Base-by-base conservation (phyloP, 78 protist species). In the Andalucia godoyi region DNA sequence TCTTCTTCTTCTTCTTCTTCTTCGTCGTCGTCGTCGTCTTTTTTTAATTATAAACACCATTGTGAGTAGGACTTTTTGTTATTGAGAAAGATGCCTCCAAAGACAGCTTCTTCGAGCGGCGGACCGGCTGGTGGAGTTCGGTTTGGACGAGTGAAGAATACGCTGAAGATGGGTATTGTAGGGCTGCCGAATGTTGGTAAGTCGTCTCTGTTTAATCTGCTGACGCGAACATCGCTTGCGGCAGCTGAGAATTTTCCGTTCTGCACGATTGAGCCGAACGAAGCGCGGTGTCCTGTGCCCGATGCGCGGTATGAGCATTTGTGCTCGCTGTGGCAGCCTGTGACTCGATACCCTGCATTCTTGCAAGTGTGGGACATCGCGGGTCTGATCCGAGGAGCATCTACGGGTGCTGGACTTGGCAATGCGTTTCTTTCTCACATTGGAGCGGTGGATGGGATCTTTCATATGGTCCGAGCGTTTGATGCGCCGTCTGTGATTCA, bases 171-270 rank as follows among this genome's bases (percentile, higher is more conserved):
- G 50, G 90, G 90, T 46, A 51, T 85, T 33, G 90, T 85, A 27
- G 94, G 96, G 21, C 66, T 86, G 27, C 94, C 97, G 70, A 92
- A 88, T 51, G 95, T 92, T 25, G 93, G 98, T 15, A 95, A 95
- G 74, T 65, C 83, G n/a, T 77, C 96, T 25, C 42, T 90, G 40
- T 95, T 95, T 91, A 87, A 92, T 55, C 66, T 76, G 15, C 66
- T 89, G 30, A 71, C 90, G 52, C 92, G 85, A 10, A 66, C 47
- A 70, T 70, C 58, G 34, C 15, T 3, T 65, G 4, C 4, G 76
- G 71, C 10, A 15, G 33, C 66, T 40, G 39, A 60, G 13, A 60
- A 60, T 13, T 54, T 34, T 13, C 59, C 59, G 32, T 54, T 54
- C 13, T 54, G 59, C 59, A 54, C 59, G 13, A 54, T 54, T 13